phyloP scores from a whole-genome alignment of 352 stramenopile genomes.

The Ophiocytium majus region DNA sequence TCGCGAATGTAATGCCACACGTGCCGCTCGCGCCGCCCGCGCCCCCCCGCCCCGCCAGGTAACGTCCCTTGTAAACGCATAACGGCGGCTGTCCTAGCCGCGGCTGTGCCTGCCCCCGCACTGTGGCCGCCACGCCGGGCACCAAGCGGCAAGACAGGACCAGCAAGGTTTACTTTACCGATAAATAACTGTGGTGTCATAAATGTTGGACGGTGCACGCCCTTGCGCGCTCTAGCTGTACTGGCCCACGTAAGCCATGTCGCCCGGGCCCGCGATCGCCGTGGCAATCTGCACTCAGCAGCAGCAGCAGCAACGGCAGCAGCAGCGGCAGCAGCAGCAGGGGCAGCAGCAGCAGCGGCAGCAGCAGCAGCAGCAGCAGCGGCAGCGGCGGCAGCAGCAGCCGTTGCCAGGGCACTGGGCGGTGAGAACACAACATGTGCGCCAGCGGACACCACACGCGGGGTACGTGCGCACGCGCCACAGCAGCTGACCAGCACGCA shows the following conservation, averaged over 20 bases:
- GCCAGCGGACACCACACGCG: background rate
- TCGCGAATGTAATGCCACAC: no score
- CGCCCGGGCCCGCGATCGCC: conserved; percentile 46
- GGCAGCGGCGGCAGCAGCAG: background rate
- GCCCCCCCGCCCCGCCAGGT: no score
- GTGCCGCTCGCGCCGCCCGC: no score
- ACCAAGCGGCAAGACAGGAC: no score
- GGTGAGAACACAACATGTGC: no score
- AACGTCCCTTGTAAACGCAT: no score
- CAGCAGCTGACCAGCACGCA: no score
- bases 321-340: background rate
- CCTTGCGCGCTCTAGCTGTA: background rate
- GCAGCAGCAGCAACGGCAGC: background rate
- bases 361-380: background rate
- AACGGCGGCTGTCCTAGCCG: no score
- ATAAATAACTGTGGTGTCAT: background rate
- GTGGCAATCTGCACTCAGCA: conserved; percentile 36
- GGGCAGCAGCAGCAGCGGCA: background rate
- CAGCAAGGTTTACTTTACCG: background rate
- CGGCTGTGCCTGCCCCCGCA: no score
- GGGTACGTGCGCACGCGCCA: background rate
- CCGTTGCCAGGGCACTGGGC: background rate
- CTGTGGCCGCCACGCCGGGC: no score
- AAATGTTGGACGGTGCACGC: background rate
- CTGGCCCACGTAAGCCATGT: conserved; percentile 30